Conservation (phyloP, 257 asterid genomes). For the Ligustrum vulgare region DNA sequence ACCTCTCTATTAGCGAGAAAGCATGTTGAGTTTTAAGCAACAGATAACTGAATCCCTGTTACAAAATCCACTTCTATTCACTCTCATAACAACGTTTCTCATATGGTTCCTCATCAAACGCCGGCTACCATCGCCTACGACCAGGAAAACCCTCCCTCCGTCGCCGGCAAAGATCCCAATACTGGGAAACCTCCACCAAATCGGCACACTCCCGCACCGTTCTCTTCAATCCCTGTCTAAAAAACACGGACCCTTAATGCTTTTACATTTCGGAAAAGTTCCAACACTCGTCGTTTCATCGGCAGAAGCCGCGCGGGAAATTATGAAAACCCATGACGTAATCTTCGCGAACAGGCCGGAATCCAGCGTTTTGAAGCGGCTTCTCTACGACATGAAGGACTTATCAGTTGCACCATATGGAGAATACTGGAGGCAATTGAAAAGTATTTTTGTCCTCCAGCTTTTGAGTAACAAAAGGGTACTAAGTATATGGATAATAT, state of each 20-base stretch:
- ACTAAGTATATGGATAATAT: not conserved
- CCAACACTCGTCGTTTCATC: slow-evolving; percentile 19
- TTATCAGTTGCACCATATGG: slow-evolving; percentile 17
- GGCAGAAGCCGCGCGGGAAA: slow-evolving; percentile 5
- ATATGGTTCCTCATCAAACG: slow-evolving; percentile 3
- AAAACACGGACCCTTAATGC: slow-evolving; percentile 20
- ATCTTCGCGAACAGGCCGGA: slow-evolving; percentile 2
- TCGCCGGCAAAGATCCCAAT: slow-evolving; percentile 21
- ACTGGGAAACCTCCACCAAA: slow-evolving; percentile 20
- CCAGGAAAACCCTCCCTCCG: slow-evolving; percentile 6
- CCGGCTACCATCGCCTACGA: not conserved
- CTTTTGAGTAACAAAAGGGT: slow-evolving; percentile 14
- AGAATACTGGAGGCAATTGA: slow-evolving; percentile 21
- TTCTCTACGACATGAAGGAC: slow-evolving; percentile 11
- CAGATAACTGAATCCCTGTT: not conserved
- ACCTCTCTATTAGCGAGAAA: not conserved
- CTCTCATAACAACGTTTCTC: not conserved
- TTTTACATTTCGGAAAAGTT: slow-evolving; percentile 17
- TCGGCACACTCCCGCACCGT: slow-evolving; percentile 16
- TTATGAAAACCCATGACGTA: slow-evolving; percentile 24
- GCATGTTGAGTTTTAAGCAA: not conserved
- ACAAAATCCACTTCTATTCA: not conserved
- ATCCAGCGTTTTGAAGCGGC: not conserved
- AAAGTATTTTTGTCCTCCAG: slow-evolving; percentile 18
- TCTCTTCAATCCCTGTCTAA: slow-evolving; percentile 6